Conservation (phyloP, 306 rosid genomes). For the Sophora flavescens region DNA sequence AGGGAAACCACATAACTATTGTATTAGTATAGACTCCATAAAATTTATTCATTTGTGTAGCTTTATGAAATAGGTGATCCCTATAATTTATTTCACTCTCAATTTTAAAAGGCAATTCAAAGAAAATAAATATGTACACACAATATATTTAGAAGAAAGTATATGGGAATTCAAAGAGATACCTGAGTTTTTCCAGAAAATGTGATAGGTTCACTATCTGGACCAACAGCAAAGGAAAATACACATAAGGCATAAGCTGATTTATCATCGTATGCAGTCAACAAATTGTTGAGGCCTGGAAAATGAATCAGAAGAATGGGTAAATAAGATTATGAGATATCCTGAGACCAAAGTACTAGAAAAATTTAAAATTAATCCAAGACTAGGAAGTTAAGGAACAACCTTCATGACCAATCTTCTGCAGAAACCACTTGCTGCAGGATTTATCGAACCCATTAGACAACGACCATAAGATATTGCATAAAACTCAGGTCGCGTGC, state of each 20-base stretch:
- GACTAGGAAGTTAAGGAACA: conserved; percentile 23
- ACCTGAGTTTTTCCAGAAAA: conserved; percentile 92
- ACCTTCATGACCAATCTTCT: conserved; percentile 98
- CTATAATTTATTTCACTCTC: neutral
- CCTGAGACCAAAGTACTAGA: conserved; percentile 3
- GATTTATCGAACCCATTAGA: conserved; percentile 46
- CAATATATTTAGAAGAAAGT: conserved; percentile 26
- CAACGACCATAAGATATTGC: conserved; percentile 31
- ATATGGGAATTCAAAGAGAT: conserved; percentile 36
- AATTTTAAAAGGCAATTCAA: conserved; percentile 1
- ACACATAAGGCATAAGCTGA: conserved; percentile 90
- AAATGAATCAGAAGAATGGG: conserved; percentile 40
- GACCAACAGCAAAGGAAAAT: conserved; percentile 80
- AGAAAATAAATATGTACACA: conserved; percentile 8
- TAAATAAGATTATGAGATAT: conserved; percentile 32
- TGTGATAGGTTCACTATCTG: conserved; percentile 73
- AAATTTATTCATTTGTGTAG: conserved; percentile 21
- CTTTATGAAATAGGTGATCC: neutral
- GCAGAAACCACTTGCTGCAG: conserved; percentile 98
- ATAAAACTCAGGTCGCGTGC: conserved; percentile 3
- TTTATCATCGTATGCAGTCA: conserved; percentile 93
- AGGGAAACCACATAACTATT: neutral
- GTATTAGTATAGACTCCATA: neutral
- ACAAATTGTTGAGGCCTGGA: conserved; percentile 90
- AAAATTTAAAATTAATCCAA: conserved; percentile 31